Conservation (phyloP, 805 yeast species). For the Clavispora santaluciae region DNA sequence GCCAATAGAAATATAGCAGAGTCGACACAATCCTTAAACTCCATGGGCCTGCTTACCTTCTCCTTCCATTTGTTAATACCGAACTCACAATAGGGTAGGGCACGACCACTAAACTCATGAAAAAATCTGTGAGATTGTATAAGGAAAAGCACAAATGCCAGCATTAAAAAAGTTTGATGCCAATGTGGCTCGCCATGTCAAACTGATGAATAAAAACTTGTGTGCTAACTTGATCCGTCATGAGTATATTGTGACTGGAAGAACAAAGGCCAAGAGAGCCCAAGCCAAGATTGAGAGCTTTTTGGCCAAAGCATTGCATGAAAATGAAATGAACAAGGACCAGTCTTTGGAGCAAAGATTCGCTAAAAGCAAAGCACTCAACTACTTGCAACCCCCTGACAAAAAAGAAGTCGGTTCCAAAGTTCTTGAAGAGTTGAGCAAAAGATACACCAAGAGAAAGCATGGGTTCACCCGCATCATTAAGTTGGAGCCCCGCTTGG, state of each 20-base stretch:
- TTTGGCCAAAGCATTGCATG: conserved; percentile 27
- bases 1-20: no score
- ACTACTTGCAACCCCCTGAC: conserved; percentile 25
- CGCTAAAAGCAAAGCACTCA: conserved; percentile 15
- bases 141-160: conserved; percentile 25
- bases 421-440: conserved; percentile 57
- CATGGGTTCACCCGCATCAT: conserved; percentile 87
- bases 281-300: conserved; percentile 38
- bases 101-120: neutral
- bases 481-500: conserved; percentile 77
- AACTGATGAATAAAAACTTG: conserved; percentile 42
- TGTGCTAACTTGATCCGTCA: conserved; percentile 41
- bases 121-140: neutral
- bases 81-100: neutral
- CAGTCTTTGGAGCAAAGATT: conserved; percentile 14
- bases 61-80: no score
- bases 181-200: conserved; percentile 38
- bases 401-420: conserved; percentile 40
- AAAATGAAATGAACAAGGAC: conserved; percentile 17
- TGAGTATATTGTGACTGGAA: conserved; percentile 39
- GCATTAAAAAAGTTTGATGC: conserved; percentile 38
- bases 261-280: conserved; percentile 41
- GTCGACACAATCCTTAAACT: no score
- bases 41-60: no score
- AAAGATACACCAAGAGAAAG: conserved; percentile 56